Conservation (phyloP, 805 yeast species). For the Schwanniomyces occidentalis region DNA sequence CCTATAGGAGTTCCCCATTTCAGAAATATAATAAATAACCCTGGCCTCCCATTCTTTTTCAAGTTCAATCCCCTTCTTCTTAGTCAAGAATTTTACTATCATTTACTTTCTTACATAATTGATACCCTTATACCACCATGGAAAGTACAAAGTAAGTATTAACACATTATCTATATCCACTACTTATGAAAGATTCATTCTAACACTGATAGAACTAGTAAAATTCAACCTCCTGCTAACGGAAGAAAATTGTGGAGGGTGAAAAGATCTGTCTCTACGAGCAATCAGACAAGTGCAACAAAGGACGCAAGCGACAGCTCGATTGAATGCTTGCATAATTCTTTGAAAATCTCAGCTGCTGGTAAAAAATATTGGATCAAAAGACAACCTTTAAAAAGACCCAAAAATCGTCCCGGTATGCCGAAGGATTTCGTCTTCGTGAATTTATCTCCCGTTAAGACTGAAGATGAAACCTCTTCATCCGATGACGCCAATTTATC, state of each 20-base stretch:
- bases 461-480: conserved; percentile 18
- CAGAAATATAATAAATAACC: conserved; percentile 6
- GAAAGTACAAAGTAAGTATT: conserved; percentile 8
- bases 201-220: conserved; percentile 6
- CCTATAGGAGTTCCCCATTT: too few species aligned
- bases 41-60: conserved; percentile 2
- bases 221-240: conserved; percentile 39
- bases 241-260: conserved; percentile 49
- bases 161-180: not conserved
- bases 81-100: conserved; percentile 1
- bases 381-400: conserved; percentile 44
- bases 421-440: conserved; percentile 48
- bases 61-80: not conserved
- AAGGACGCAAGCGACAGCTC: conserved; percentile 18
- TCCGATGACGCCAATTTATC: conserved; percentile 5
- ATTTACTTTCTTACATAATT: conserved; percentile 1
- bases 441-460: conserved; percentile 43
- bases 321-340: conserved; percentile 42
- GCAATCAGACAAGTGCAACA: conserved; percentile 6
- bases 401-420: conserved; percentile 45
- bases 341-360: conserved; percentile 43
- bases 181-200: conserved; percentile 1
- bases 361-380: conserved; percentile 33
- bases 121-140: conserved; percentile 8
- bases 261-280: conserved; percentile 24